Percentiles rank a stretch among this genome's conserved stretches.
These are phyloP conservation scores for Silene conica DNA, from an alignment of 148 eudicot genomes.

Conservation along the genomic window DNA sequence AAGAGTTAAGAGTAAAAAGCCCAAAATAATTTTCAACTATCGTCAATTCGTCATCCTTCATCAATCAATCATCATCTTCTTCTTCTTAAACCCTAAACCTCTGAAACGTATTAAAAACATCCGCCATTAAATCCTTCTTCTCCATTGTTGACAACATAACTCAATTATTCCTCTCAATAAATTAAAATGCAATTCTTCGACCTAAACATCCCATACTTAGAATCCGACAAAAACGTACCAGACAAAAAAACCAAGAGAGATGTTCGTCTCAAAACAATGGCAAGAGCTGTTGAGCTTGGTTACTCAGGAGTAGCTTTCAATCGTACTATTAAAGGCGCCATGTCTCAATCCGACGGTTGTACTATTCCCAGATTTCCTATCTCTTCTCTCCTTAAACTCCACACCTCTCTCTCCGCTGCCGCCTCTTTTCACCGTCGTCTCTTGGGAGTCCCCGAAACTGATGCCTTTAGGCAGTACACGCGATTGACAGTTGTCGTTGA, in stretches of 20 bases:
- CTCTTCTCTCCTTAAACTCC: slow-evolving; percentile 40
- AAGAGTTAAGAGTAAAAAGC: too few relatives aligned
- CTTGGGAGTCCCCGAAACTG: slow-evolving; percentile 31
- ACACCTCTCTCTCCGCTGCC: slow-evolving; percentile 44
- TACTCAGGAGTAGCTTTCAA: slow-evolving; percentile 83
- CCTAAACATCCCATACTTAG: slow-evolving; percentile 69
- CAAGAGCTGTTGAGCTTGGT: slow-evolving; percentile 64
- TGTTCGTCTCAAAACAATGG: slow-evolving; percentile 46
- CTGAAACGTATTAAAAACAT: too few relatives aligned
- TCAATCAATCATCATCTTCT: too few relatives aligned
- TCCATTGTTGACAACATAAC: too few relatives aligned
- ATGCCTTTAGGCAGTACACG: slow-evolving; percentile 72
- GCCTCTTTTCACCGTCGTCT: slow-evolving; percentile 54
- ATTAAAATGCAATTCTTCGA: slow-evolving; percentile 66
- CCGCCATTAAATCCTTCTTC: too few relatives aligned
- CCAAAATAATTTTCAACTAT: too few relatives aligned
- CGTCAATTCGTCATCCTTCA: too few relatives aligned
- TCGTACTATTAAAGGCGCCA: slow-evolving; percentile 60
- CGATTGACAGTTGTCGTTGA: slow-evolving; percentile 67
- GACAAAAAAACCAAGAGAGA: slow-evolving; percentile 39
- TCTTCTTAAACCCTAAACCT: too few relatives aligned
- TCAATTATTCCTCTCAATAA: too few relatives aligned
- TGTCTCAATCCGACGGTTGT: slow-evolving; percentile 80
- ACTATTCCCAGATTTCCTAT: slow-evolving; percentile 57
- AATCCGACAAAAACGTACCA: slow-evolving; percentile 36